Evolutionary conservation across 768 basidiomycete genomes (phyloP), one percentile per base, ranked within the genome.

Genomic region (Boletellus ananas): DNA sequence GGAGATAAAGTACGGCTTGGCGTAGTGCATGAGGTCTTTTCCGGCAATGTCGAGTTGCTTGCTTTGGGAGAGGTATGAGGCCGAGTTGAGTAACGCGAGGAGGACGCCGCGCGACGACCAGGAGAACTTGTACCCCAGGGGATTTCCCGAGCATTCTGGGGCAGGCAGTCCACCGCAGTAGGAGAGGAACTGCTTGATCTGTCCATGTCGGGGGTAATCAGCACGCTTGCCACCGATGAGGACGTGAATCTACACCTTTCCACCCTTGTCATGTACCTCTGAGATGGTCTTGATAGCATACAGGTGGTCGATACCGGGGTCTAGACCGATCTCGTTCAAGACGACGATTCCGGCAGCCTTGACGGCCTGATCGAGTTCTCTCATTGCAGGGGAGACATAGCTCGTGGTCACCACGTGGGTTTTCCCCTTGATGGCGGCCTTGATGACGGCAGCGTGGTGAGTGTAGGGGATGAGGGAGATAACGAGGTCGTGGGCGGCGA

Each of bases 61-160:
- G 29, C 84, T 81, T 47, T 78, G 72, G 34, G 82, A 75, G 62
- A 87, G 76, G 73, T 86, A 94, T 3, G 88, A 84, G 17, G 92
- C 96, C 33, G 80, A 76, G 76, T 98, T 98, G 60, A 94, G 81
- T 45, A 97, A 81, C 2, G 96, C 95, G 58, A 97, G 87, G 48
- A 99, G 85, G 38, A 94, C 94, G 45, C 94, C 95, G 18, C 93
- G 87, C 8, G 94, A 90, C 7, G 93, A 95, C 96, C 96, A 98
- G 34, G 93, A 96, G 75, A 99, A 97, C 70, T 97, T 97, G 83
- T 97, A 99, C 11, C 95, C 95, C 49, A 98, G 85, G 3, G 96
- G 94, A 74, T 98, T 99, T 63, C 85, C 84, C 4, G 92, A 82
- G 63, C 87, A 87, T 60, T 91, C 86, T 7, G 93, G 90, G 0